phyloP scores from a whole-genome alignment of 1,139 yeast species.

The Yamadazyma diospyri region DNA sequence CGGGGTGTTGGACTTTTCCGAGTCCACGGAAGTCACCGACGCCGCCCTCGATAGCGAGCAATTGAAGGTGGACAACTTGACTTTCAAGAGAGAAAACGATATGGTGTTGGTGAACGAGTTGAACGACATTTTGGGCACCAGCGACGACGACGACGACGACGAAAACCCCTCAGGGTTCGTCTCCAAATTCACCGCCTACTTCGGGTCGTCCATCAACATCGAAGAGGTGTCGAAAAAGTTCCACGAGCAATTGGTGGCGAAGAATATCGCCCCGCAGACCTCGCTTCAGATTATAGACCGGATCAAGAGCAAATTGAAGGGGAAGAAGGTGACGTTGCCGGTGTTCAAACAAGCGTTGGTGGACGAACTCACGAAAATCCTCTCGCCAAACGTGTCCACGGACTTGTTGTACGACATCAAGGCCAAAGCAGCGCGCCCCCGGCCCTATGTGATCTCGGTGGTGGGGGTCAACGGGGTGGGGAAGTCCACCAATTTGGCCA shows the following conservation, averaged over 20 bases:
- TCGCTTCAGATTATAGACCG: conserved; percentile 36
- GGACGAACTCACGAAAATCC: conserved; percentile 72
- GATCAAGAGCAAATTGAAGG: conserved; percentile 29
- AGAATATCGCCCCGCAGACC: conserved; percentile 43
- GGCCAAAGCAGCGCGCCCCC: conserved; percentile 29
- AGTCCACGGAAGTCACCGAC: conserved; percentile 21
- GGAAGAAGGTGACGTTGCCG: conserved; percentile 28
- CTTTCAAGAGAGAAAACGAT: conserved; percentile 38
- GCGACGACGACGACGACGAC: conserved; percentile 25
- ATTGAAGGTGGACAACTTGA: conserved; percentile 26
- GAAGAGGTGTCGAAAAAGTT: conserved; percentile 42
- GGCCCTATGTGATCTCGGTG: conserved; percentile 90
- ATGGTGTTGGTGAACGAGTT: conserved; percentile 43
- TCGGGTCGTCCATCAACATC: conserved; percentile 36
- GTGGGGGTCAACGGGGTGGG: conserved; percentile 99
- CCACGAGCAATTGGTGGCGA: conserved; percentile 40
- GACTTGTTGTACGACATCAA: conserved; percentile 84
- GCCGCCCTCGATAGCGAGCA: conserved; percentile 40
- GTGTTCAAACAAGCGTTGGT: conserved; percentile 57
- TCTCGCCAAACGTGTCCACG: conserved; percentile 91
- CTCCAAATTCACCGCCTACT: conserved; percentile 34
- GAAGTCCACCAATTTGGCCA: conserved; percentile 91
- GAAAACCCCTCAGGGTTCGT: conserved; percentile 25
- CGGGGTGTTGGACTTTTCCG: conserved; percentile 36
- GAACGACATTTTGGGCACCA: conserved; percentile 37